phyloP scores from a whole-genome alignment of 495 filamentous ascomycete species.

The Tuber aestivum region DNA sequence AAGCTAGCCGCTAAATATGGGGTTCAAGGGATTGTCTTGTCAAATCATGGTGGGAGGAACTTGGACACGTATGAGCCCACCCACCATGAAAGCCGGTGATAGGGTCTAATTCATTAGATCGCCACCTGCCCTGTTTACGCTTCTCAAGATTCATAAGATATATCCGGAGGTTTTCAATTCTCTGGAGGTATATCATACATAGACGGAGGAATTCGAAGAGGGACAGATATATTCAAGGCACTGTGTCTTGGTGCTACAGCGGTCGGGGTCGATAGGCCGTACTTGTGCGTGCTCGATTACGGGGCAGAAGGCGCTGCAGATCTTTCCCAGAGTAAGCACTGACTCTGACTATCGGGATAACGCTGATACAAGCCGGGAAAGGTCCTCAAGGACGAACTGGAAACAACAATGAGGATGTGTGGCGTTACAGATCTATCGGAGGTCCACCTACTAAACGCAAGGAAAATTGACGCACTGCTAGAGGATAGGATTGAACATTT shows the following conservation, averaged over 20 bases:
- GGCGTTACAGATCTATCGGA: conserved; percentile 68
- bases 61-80: conserved; percentile 51
- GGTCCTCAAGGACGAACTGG: conserved; percentile 69
- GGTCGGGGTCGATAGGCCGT: conserved; percentile 60
- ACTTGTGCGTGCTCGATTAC: conserved; percentile 53
- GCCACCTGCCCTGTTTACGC: conserved; percentile 55
- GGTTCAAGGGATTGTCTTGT: conserved; percentile 54
- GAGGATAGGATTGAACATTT: conserved; percentile 56
- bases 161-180: conserved; percentile 56
- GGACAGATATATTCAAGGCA: conserved; percentile 65
- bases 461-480: conserved; percentile 63
- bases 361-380: background rate
- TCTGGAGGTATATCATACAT: conserved; percentile 61
- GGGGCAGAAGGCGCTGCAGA: conserved; percentile 46
- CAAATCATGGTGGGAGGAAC: conserved; percentile 66
- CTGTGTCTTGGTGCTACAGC: conserved; percentile 60
- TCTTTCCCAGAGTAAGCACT: conserved; percentile 30
- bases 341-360: conserved; percentile 19
- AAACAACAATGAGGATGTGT: conserved; percentile 71
- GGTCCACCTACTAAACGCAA: conserved; percentile 64
- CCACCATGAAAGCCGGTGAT: background rate
- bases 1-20: conserved; percentile 52
- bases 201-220: conserved; percentile 61
- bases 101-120: conserved; percentile 30
- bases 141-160: conserved; percentile 60